Evolutionary conservation across 2,329 filamentous ascomycete genomes (phyloP).

Genomic region (Penicillium sp.): DNA sequence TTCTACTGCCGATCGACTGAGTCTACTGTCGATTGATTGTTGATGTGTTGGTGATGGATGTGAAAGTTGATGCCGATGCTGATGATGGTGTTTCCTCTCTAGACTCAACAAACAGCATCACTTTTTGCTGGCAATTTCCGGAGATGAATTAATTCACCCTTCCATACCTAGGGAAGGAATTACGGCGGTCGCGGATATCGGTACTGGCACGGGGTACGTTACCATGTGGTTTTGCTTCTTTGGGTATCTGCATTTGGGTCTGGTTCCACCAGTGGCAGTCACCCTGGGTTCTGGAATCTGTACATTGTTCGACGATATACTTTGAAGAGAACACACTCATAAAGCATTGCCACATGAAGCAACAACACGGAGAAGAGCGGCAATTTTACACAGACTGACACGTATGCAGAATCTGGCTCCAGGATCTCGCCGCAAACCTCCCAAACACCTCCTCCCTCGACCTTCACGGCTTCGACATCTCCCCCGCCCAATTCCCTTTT

Average conservation of each 20-base stretch:
- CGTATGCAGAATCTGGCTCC: constrained; percentile 29
- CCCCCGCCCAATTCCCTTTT: constrained; percentile 30
- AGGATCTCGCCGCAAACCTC: constrained; percentile 12
- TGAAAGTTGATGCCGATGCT: neutral
- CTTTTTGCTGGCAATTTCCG: constrained; percentile 26
- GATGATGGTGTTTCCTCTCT: neutral
- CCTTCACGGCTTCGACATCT: constrained; percentile 37
- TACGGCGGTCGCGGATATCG: constrained; percentile 29
- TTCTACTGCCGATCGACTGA: neutral
- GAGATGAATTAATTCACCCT: constrained; percentile 25
- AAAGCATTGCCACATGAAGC: neutral
- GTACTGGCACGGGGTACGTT: constrained; percentile 34
- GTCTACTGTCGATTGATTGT: no score
- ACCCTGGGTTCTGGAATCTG: no score
- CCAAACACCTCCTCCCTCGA: constrained; percentile 13
- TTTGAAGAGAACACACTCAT: neutral
- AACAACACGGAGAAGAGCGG: neutral
- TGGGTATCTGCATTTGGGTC: neutral
- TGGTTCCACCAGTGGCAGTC: no score
- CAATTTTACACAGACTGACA: constrained; percentile 1
- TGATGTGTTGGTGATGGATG: no score
- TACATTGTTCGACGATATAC: neutral
- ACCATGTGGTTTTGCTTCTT: neutral
- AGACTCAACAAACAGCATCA: constrained; percentile 31
- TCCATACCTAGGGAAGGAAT: constrained; percentile 26